Evolutionary conservation across 768 basidiomycete species (phyloP).

Genomic region (Artomyces pyxidatus): DNA sequence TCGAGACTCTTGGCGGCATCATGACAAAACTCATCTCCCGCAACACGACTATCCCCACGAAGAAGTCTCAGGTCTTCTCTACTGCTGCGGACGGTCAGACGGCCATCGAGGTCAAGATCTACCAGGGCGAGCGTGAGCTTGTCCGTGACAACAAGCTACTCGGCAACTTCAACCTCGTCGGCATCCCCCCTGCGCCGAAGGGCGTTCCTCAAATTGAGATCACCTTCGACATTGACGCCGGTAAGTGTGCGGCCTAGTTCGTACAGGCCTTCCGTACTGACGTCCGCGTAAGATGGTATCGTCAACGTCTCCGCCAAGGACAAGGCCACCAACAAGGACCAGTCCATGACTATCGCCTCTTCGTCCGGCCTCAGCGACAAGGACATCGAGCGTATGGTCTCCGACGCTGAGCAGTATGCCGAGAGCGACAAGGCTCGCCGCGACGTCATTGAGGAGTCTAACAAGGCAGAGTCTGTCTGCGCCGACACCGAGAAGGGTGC

Average conservation of each 20-base stretch:
- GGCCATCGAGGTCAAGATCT: conserved; percentile 99
- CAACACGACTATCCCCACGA: conserved; percentile 99
- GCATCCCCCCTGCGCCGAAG: conserved; percentile 81
- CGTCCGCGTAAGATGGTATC: conserved; percentile 61
- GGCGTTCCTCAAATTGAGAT: conserved; percentile 75
- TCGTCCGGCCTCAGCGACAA: conserved; percentile 94
- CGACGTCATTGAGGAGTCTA: conserved; percentile 87
- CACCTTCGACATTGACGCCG: conserved; percentile 96
- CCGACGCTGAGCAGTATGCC: conserved; percentile 89
- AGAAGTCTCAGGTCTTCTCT: conserved; percentile 98
- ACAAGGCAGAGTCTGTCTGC: conserved; percentile 92
- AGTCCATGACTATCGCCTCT: conserved; percentile 95
- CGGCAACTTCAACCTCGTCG: conserved; percentile 99
- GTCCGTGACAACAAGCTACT: conserved; percentile 98
- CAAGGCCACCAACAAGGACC: conserved; percentile 85
- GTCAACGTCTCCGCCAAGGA: conserved; percentile 97
- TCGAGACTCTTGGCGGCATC: conserved; percentile 97
- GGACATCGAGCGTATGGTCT: conserved; percentile 96
- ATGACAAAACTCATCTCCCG: conserved; percentile 98
- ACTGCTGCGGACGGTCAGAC: conserved; percentile 98
- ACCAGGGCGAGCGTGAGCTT: conserved; percentile 98
- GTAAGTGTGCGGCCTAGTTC: conserved; percentile 29
- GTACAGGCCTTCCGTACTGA: conserved; percentile 1
- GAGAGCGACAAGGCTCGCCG: conserved; percentile 89
- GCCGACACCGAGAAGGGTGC: conserved; percentile 92